Evolutionary conservation across 495 filamentous ascomycete species (phyloP).

Genomic region (Hypoxylon perforatum): DNA sequence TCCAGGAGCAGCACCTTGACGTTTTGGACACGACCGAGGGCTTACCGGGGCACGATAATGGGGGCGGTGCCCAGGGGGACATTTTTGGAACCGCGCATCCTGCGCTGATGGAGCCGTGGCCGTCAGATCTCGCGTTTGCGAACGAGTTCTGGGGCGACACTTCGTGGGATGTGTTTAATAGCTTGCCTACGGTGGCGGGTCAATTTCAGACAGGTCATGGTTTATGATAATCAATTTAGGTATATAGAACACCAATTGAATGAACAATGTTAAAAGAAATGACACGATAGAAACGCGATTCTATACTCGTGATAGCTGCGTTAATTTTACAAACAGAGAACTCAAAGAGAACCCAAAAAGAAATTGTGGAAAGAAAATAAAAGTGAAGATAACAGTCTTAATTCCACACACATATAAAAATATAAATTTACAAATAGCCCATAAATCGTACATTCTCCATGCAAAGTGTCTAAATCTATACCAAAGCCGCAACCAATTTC

Average conservation of each 20-base stretch:
- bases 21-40: conserved; percentile 9
- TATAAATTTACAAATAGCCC: neutral
- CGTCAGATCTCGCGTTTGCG: conserved; percentile 34
- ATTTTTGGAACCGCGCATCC: conserved; percentile 5
- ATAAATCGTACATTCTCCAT: neutral
- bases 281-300: too few relatives aligned
- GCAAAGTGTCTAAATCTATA: neutral
- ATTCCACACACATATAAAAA: conserved; percentile 11
- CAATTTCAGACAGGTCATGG: conserved; percentile 27
- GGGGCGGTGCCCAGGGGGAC: conserved; percentile 6
- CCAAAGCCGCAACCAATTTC: conserved; percentile 22
- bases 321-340: too few relatives aligned
- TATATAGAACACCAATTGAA: conserved; percentile 8
- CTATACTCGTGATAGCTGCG: too few relatives aligned
- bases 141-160: conserved; percentile 40
- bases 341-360: too few relatives aligned
- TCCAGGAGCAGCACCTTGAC: conserved; percentile 14
- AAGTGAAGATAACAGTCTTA: too few relatives aligned
- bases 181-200: conserved; percentile 6
- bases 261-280: neutral
- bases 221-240: conserved; percentile 5
- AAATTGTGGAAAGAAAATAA: too few relatives aligned
- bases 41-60: conserved; percentile 1
- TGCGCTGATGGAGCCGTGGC: conserved; percentile 32
- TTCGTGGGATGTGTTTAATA: conserved; percentile 34